A percentile compares a stretch with the other conserved stretches of the same genome.
phyloP scores from a whole-genome alignment of 352 stramenopile genomes.

The Phytophthora multivora region DNA sequence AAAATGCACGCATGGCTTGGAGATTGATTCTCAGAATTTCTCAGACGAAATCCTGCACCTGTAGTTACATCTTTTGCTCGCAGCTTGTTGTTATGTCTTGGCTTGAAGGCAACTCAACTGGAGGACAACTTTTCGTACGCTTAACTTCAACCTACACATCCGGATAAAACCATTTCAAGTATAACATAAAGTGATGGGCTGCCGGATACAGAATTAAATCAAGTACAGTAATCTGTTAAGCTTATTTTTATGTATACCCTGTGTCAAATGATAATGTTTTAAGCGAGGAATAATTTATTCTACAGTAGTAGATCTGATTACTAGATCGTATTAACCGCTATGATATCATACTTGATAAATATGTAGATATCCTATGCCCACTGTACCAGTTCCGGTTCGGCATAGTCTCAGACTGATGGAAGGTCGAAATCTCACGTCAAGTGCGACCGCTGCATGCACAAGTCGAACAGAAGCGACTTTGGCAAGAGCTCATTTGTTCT shows the following conservation, averaged over 20 bases:
- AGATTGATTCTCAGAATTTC: too few relatives aligned
- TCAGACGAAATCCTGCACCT: too few relatives aligned
- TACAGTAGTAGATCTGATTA: too few relatives aligned
- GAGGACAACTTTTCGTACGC: neutral
- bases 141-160: slow-evolving; percentile 4
- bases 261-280: neutral
- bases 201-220: slow-evolving; percentile 4
- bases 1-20: too few relatives aligned
- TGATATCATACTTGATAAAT: neutral
- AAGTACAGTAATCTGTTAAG: neutral
- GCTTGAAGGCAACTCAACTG: too few relatives aligned
- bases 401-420: neutral
- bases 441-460: neutral
- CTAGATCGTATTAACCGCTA: too few relatives aligned
- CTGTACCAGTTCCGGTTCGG: slow-evolving; percentile 13
- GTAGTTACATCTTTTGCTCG: too few relatives aligned
- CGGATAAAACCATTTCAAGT: neutral
- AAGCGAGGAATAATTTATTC: too few relatives aligned
- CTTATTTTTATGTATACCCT: neutral
- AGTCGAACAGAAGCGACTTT: slow-evolving; percentile 8
- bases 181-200: neutral
- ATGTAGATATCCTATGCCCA: neutral
- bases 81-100: too few relatives aligned
- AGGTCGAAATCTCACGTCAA: slow-evolving; percentile 23
- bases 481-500: slow-evolving; percentile 4